phyloP scores from a whole-genome alignment of 2,329 filamentous ascomycete genomes.

The Hymenoscyphus fraxineus region DNA sequence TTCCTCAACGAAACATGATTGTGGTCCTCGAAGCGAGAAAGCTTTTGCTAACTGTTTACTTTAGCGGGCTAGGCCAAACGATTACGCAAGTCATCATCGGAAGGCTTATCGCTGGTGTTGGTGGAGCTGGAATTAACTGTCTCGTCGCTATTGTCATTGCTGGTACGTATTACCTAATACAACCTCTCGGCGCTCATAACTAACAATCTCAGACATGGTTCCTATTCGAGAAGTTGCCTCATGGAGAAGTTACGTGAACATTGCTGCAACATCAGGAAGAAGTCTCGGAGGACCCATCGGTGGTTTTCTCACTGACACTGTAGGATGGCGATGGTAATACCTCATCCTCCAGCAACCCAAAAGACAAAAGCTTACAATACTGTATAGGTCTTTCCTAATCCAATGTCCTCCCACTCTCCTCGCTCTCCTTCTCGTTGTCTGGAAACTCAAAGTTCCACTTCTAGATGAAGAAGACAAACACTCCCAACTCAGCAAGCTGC shows the following conservation, averaged over 20 bases:
- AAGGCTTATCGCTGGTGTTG: conserved; percentile 49
- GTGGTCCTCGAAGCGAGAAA: not conserved
- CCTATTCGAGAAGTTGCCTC: conserved; percentile 50
- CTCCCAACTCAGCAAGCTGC: conserved; percentile 34
- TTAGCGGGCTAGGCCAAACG: conserved; percentile 42
- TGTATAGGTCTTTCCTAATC: conserved; percentile 47
- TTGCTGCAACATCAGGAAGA: conserved; percentile 48
- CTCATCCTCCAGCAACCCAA: not conserved
- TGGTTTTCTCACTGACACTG: conserved; percentile 48
- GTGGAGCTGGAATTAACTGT: conserved; percentile 48
- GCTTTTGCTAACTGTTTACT: not conserved
- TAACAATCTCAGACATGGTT: conserved; percentile 46
- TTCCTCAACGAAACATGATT: not conserved
- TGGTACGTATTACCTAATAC: conserved; percentile 36
- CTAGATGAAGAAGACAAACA: conserved; percentile 19
- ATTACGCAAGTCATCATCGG: conserved; percentile 50
- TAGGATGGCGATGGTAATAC: conserved; percentile 53
- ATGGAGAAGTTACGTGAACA: conserved; percentile 52
- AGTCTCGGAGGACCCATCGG: conserved; percentile 51
- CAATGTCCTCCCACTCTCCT: conserved; percentile 53
- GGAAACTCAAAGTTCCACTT: conserved; percentile 18
- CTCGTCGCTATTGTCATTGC: conserved; percentile 51
- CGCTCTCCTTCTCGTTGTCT: conserved; percentile 42
- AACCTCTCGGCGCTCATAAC: not conserved
- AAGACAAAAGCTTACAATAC: not conserved